phyloP scores from a whole-genome alignment of 1,284 basidiomycete species.

The Apiotrichum gamsii region DNA sequence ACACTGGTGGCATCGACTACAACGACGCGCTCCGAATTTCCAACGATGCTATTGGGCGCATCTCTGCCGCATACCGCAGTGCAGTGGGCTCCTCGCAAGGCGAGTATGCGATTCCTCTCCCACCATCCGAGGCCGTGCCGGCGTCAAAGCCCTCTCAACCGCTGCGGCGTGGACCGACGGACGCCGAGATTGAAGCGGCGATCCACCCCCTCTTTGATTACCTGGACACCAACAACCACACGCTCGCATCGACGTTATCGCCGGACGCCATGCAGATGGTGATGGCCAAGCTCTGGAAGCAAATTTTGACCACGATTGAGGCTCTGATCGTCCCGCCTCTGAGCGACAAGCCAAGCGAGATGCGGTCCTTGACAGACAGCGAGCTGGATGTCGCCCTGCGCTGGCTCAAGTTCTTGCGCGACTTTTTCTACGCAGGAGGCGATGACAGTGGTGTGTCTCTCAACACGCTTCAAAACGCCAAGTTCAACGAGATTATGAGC shows the following conservation, averaged over 20 bases:
- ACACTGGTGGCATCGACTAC: constrained; percentile 57
- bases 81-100: constrained; percentile 54
- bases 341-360: constrained; percentile 78
- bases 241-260: constrained; percentile 80
- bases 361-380: constrained; percentile 86
- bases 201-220: constrained; percentile 93
- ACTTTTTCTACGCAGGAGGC: constrained; percentile 93
- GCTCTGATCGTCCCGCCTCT: constrained; percentile 84
- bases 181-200: constrained; percentile 90
- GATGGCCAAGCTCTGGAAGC: constrained; percentile 94
- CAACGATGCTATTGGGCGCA: constrained; percentile 52
- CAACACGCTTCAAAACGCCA: constrained; percentile 86
- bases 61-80: constrained; percentile 72
- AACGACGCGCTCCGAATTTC: constrained; percentile 55
- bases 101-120: constrained; percentile 73
- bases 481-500: constrained; percentile 86
- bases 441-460: constrained; percentile 77
- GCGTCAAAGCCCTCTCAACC: constrained; percentile 52
- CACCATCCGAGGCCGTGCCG: constrained; percentile 53
- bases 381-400: constrained; percentile 98
- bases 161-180: constrained; percentile 63
- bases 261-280: constrained; percentile 84
- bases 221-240: constrained; percentile 88
- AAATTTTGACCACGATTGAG: constrained; percentile 83
- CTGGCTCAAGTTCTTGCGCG: constrained; percentile 92